Evolutionary conservation across 192 early-diverging fungal genomes (phyloP).

Genomic region (Umbelopsis sp.): DNA sequence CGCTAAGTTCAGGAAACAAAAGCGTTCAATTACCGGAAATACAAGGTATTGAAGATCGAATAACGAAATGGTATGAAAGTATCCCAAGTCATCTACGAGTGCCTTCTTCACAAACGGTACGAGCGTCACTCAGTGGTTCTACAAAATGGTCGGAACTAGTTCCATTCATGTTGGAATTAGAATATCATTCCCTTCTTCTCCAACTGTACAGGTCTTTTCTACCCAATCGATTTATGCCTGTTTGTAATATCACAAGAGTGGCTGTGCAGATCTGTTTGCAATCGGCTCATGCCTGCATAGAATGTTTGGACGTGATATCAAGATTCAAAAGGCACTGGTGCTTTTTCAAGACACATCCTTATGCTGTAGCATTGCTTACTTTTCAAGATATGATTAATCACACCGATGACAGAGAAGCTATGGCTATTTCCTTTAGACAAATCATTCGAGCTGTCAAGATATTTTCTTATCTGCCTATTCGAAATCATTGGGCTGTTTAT

Average conservation of each 20-base stretch:
- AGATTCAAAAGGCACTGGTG: constrained; percentile 6
- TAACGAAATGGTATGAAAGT: neutral
- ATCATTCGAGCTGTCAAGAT: constrained; percentile 12
- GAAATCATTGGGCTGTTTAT: constrained; percentile 12
- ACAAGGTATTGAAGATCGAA: neutral
- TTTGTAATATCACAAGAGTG: constrained; percentile 3
- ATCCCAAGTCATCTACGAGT: neutral
- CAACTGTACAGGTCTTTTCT: constrained; percentile 8
- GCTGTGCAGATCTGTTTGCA: constrained; percentile 1
- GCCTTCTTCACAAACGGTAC: neutral
- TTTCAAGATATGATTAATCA: constrained; percentile 6
- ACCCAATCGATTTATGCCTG: neutral
- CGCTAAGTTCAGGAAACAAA: constrained; percentile 8
- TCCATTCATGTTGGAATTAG: constrained; percentile 2
- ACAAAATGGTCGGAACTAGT: constrained; percentile 14
- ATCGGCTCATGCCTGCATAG: neutral
- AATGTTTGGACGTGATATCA: constrained; percentile 5
- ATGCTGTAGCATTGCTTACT: constrained; percentile 4
- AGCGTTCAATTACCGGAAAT: neutral
- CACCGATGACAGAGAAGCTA: neutral
- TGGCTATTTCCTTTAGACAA: neutral
- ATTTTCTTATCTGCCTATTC: neutral
- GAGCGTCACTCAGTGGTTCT: neutral
- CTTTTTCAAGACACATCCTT: constrained; percentile 11
- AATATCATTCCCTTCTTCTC: constrained; percentile 10